Percentiles rank a stretch among this genome's conserved stretches.
These are phyloP conservation scores for Fusarium domesticum DNA, from an alignment of 2,329 filamentous ascomycete species.

Conservation along the genomic window DNA sequence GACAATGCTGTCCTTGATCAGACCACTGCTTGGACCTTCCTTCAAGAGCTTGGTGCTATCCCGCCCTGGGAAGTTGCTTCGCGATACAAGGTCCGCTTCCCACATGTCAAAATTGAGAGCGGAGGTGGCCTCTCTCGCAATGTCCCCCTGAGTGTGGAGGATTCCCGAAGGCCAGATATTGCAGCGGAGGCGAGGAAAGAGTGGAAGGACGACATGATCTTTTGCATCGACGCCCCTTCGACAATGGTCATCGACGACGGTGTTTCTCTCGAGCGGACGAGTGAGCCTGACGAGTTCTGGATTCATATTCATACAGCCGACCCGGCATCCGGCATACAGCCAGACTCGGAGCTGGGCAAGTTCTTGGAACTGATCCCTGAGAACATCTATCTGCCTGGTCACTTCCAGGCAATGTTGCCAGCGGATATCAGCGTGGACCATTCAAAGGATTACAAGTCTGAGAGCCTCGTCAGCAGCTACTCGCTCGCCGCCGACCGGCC, in stretches of 20 bases:
- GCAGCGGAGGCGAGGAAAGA: constrained; percentile 53
- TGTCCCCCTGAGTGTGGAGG: constrained; percentile 31
- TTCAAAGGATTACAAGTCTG: constrained; percentile 31
- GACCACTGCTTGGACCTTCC: constrained; percentile 58
- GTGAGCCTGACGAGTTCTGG: constrained; percentile 59
- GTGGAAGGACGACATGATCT: constrained; percentile 59
- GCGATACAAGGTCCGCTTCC: constrained; percentile 58
- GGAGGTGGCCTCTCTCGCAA: constrained; percentile 42
- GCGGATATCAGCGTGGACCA: constrained; percentile 30
- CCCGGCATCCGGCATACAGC: constrained; percentile 66
- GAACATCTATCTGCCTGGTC: constrained; percentile 59
- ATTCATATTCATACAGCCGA: constrained; percentile 77
- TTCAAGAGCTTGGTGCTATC: constrained; percentile 73
- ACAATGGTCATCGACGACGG: constrained; percentile 78
- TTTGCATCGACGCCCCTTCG: constrained; percentile 66
- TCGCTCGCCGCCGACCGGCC: constrained; percentile 52
- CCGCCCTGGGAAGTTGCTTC: constrained; percentile 67
- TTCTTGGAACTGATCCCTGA: constrained; percentile 60
- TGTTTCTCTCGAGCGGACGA: constrained; percentile 64
- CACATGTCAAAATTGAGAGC: constrained; percentile 43
- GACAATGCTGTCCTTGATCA: constrained; percentile 39
- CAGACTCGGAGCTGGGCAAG: constrained; percentile 55
- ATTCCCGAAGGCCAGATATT: constrained; percentile 41
- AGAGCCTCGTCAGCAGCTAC: constrained; percentile 47
- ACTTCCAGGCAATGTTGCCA: constrained; percentile 58